These are phyloP conservation scores for Cryptococcus sp. DNA, from an alignment of 1,284 basidiomycete genomes.

Conservation along the genomic window DNA sequence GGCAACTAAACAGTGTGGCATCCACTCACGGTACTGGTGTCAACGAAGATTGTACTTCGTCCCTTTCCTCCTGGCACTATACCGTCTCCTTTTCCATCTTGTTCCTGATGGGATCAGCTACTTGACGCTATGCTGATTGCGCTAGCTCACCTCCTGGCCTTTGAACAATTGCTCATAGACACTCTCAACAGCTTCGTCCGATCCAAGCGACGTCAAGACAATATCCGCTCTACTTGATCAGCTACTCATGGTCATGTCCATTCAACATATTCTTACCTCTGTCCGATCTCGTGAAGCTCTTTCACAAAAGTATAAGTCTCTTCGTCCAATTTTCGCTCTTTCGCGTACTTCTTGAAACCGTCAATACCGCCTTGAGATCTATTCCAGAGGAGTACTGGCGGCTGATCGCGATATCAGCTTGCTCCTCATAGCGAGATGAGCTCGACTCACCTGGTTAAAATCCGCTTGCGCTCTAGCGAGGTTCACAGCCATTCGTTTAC, in stretches of 20 bases:
- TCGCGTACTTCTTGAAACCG: slow-evolving; percentile 36
- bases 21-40: slow-evolving; percentile 65
- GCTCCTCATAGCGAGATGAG: neutral
- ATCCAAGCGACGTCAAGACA: slow-evolving; percentile 69
- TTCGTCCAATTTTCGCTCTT: slow-evolving; percentile 22
- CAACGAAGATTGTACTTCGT: slow-evolving; percentile 68
- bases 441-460: neutral
- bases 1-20: neutral
- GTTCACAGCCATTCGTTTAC: slow-evolving; percentile 45
- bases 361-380: slow-evolving; percentile 31
- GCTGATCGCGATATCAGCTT: slow-evolving; percentile 11
- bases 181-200: slow-evolving; percentile 67
- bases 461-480: slow-evolving; percentile 29
- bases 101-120: slow-evolving; percentile 10
- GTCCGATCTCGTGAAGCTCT: slow-evolving; percentile 39
- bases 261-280: slow-evolving; percentile 22
- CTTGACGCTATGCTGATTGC: neutral
- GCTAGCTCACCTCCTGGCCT: slow-evolving; percentile 52
- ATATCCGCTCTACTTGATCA: slow-evolving; percentile 60
- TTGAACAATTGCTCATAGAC: slow-evolving; percentile 64
- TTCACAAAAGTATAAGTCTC: slow-evolving; percentile 31
- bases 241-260: neutral
- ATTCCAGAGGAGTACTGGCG: slow-evolving; percentile 47
- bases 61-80: slow-evolving; percentile 35
- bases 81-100: slow-evolving; percentile 41